Base-by-base conservation (phyloP, 345 rosid genomes). In the Theobroma cacao region DNA sequence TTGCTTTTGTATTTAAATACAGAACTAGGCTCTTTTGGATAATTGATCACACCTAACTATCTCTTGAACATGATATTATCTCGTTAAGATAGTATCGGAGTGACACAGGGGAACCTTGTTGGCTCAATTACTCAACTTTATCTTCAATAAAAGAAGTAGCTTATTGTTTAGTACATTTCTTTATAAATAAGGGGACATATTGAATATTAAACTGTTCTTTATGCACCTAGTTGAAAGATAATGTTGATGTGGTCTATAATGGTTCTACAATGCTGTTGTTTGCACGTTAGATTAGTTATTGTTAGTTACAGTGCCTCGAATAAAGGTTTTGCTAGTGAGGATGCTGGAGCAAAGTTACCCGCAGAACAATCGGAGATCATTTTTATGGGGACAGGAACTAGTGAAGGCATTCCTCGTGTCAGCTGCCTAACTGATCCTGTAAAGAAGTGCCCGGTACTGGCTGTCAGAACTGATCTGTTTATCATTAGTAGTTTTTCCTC, bases 361-460 rank as follows among this genome's bases (percentile, higher is more conserved):
- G 26, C 67, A 45, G 85, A 86, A 59, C 86, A 74, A 65, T 88
- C 97, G 18, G 98, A 93, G 87, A 90, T 95, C 61, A 80, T 95
- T 63, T 95, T 95, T 78, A 65, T 93, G 79, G 98, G 98, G 24
- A 91, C 97, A 8, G 98, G 98, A 85, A 95, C 98, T 26, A 95
- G 98, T 77, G 98, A 95, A 90, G 98, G 98, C 81, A 91, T 95
- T 79, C 98, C 98, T 28, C 92, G 98, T 73, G 89, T 95, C 26
- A 93, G 98, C 90, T 95, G 98, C 87, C 88, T 92, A 43, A 93
- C 98, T 45, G 87, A 92, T 89, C 86, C 95, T 80, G 55, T 79
- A 66, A 88, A 93, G 90, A 91, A 83, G 82, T 93, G 98, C 81
- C 87, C 80, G 85, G 98, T 95, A 77, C 30, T 76, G 34, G 20